A percentile compares a stretch with the other conserved stretches of the same genome.
These are phyloP conservation scores for Abortiporus biennis DNA, from an alignment of 1,284 basidiomycete species.

Conservation along the genomic window DNA sequence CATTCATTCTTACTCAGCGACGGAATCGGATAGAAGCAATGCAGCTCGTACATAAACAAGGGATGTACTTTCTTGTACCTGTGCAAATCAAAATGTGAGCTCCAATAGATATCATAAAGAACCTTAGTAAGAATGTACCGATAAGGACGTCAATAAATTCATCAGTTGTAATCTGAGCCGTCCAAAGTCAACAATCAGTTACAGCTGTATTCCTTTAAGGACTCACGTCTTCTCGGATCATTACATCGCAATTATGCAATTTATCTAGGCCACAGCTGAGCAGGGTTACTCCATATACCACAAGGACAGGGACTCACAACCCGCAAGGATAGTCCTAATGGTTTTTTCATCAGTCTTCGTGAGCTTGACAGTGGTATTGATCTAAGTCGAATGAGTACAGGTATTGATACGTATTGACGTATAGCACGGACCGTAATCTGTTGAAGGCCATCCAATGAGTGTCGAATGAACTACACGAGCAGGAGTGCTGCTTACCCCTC, in stretches of 20 bases:
- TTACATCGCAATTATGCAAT: constrained; percentile 92
- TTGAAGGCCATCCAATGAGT: background rate
- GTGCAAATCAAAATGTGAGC: constrained; percentile 6
- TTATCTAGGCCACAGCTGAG: constrained; percentile 43
- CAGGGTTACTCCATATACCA: constrained; percentile 6
- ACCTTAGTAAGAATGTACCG: constrained; percentile 41
- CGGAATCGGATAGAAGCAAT: constrained; percentile 11
- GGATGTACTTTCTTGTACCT: constrained; percentile 93
- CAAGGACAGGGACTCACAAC: constrained; percentile 46
- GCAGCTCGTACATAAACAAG: constrained; percentile 67
- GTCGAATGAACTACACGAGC: constrained; percentile 1
- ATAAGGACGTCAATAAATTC: constrained; percentile 98
- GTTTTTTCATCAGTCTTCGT: constrained; percentile 96
- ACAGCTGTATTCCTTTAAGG: constrained; percentile 6
- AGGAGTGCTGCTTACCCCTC: constrained; percentile 61
- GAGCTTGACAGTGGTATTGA: constrained; percentile 87
- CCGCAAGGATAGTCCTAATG: constrained; percentile 84
- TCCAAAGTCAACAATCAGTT: constrained; percentile 8
- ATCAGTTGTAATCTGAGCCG: constrained; percentile 81
- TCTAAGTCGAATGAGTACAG: constrained; percentile 34
- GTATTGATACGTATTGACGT: background rate
- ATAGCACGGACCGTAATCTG: constrained; percentile 53
- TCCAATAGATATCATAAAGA: background rate
- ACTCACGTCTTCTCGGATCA: constrained; percentile 92
- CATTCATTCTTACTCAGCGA: background rate